phyloP scores from a whole-genome alignment of 75 land plant species.

The Adiantum capillusveneris region DNA sequence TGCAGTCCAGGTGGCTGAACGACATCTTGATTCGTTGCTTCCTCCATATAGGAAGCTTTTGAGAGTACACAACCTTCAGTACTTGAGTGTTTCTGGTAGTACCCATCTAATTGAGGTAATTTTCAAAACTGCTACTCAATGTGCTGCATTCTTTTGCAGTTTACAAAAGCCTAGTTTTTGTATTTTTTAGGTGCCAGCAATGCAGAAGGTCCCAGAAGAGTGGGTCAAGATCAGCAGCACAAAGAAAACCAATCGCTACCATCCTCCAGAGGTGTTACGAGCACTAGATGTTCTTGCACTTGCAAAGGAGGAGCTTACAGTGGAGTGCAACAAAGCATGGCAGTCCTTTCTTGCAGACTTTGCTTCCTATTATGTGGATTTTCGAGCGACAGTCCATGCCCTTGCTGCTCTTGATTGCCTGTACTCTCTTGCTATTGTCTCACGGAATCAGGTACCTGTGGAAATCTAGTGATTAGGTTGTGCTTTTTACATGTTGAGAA shows the following conservation, averaged over 20 bases:
- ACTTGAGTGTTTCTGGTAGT: constrained; percentile 64
- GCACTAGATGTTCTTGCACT: constrained; percentile 65
- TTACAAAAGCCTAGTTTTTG: too few relatives aligned
- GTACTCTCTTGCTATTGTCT: constrained; percentile 80
- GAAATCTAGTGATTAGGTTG: too few relatives aligned
- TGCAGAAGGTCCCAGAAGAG: constrained; percentile 56
- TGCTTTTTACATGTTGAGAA: constrained; percentile 1
- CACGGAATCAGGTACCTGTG: constrained; percentile 55
- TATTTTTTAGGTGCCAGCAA: constrained; percentile 43
- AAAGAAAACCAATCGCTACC: constrained; percentile 73
- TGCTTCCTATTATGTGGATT: constrained; percentile 56
- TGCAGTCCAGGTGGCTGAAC: constrained; percentile 40
- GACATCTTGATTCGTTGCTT: constrained; percentile 56
- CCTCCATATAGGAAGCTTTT: constrained; percentile 53
- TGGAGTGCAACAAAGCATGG: constrained; percentile 65
- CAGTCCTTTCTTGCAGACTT: constrained; percentile 59
- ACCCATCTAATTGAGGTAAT: constrained; percentile 84
- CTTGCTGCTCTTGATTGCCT: constrained; percentile 89
- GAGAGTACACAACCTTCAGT: constrained; percentile 50
- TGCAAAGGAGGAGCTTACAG: constrained; percentile 72
- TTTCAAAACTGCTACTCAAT: not conserved
- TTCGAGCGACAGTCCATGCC: constrained; percentile 87
- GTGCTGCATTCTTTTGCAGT: too few relatives aligned
- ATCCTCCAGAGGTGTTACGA: constrained; percentile 81
- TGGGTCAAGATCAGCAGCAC: constrained; percentile 92